Evolutionary conservation across 768 basidiomycete species (phyloP).

Genomic region (Clathrus columnatus): DNA sequence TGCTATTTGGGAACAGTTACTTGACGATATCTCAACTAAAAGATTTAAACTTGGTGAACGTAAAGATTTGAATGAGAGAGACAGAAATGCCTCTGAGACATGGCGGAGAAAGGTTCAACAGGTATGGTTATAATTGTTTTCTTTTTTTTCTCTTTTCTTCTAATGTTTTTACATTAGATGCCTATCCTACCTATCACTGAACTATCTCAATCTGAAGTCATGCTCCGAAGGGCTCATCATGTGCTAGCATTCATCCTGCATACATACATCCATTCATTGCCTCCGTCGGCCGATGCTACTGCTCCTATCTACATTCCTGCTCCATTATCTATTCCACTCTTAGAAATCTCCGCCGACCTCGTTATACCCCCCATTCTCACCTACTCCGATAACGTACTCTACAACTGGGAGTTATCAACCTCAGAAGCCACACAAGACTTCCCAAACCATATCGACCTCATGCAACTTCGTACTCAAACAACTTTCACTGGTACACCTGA

Average conservation of each 20-base stretch:
- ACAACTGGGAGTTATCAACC: slow-evolving; percentile 57
- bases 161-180: slow-evolving; percentile 31
- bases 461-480: slow-evolving; percentile 50
- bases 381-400: slow-evolving; percentile 86
- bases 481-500: slow-evolving; percentile 72
- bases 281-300: slow-evolving; percentile 13
- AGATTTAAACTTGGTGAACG: slow-evolving; percentile 50
- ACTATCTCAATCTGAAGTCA: slow-evolving; percentile 41
- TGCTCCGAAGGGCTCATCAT: slow-evolving; percentile 63
- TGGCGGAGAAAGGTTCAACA: slow-evolving; percentile 47
- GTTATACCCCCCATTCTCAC: slow-evolving; percentile 83
- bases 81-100: slow-evolving; percentile 32
- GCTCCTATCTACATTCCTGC: slow-evolving; percentile 55
- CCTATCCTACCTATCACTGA: slow-evolving; percentile 39
- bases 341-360: slow-evolving; percentile 59
- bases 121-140: slow-evolving; percentile 27
- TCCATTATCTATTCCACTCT: slow-evolving; percentile 63
- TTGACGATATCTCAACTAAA: slow-evolving; percentile 39
- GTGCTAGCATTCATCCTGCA: slow-evolving; percentile 69
- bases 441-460: slow-evolving; percentile 34
- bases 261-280: slow-evolving; percentile 64
- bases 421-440: slow-evolving; percentile 26
- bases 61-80: slow-evolving; percentile 24
- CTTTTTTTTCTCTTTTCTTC: neutral
- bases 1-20: slow-evolving; percentile 63